phyloP scores from a whole-genome alignment of 75 land plant species.

The Selaginella moellendorffii region DNA sequence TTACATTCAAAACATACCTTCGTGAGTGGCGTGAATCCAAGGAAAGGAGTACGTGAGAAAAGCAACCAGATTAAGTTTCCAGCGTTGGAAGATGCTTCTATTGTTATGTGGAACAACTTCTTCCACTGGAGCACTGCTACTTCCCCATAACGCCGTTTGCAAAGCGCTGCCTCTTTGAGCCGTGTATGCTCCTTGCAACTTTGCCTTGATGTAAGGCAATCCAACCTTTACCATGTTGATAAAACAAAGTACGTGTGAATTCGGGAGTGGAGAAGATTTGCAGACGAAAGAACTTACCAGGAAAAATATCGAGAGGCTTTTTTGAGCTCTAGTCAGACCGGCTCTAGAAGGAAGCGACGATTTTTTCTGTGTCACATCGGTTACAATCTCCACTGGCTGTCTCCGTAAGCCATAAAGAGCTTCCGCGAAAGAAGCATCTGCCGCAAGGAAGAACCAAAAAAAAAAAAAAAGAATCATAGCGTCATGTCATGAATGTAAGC shows the following conservation, averaged over 20 bases:
- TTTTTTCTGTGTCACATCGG: not conserved
- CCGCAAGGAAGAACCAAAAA: not conserved
- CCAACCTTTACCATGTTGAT: conserved; percentile 41
- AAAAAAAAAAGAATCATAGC: not conserved
- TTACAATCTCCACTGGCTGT: conserved; percentile 35
- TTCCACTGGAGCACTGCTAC: conserved; percentile 27
- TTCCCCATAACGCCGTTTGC: conserved; percentile 92
- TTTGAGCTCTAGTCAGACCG: conserved; percentile 51
- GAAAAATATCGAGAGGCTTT: conserved; percentile 72
- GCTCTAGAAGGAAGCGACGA: conserved; percentile 11
- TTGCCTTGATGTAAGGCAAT: conserved; percentile 88
- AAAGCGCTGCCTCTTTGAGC: conserved; percentile 74
- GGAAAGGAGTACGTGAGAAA: conserved; percentile 53
- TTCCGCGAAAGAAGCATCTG: conserved; percentile 98
- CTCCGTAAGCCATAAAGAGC: conserved; percentile 85
- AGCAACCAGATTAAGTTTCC: conserved; percentile 26
- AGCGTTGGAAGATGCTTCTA: conserved; percentile 8
- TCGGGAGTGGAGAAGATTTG: not conserved
- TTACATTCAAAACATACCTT: conserved; percentile 36
- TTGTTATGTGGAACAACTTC: conserved; percentile 24
- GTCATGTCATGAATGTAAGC: conserved; percentile 3
- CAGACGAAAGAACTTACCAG: conserved; percentile 38
- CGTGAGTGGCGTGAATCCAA: conserved; percentile 80
- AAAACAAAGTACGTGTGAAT: not conserved
- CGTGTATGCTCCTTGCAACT: conserved; percentile 58